Evolutionary conservation across 257 asterid genomes (phyloP).

Genomic region (Anisodus acutangulus): DNA sequence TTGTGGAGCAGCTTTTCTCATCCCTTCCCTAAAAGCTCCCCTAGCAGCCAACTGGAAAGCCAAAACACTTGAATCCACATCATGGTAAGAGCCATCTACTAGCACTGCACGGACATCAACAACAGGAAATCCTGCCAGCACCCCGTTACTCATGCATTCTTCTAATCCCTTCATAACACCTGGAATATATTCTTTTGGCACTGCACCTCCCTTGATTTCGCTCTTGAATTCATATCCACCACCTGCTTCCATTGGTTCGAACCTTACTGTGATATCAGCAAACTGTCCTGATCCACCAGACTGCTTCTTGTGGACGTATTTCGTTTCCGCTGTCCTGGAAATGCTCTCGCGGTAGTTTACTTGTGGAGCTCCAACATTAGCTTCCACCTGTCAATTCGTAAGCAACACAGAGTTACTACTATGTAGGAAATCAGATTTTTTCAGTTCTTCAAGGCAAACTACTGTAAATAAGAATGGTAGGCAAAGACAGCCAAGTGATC

Average conservation of each 20-base stretch:
- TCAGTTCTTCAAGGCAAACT: not conserved
- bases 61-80: slow-evolving; percentile 94
- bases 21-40: slow-evolving; percentile 95
- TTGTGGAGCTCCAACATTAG: slow-evolving; percentile 99
- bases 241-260: slow-evolving; percentile 90
- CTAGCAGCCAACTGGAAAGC: slow-evolving; percentile 97
- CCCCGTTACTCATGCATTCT: slow-evolving; percentile 94
- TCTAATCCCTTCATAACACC: slow-evolving; percentile 98
- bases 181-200: slow-evolving; percentile 92
- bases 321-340: slow-evolving; percentile 74
- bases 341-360: slow-evolving; percentile 97
- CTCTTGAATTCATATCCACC: slow-evolving; percentile 94
- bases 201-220: slow-evolving; percentile 96
- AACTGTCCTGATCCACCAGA: slow-evolving; percentile 98
- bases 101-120: slow-evolving; percentile 94
- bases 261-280: slow-evolving; percentile 86
- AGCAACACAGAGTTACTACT: not conserved
- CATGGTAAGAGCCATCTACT: slow-evolving; percentile 96
- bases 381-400: slow-evolving; percentile 74
- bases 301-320: slow-evolving; percentile 92
- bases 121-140: slow-evolving; percentile 91
- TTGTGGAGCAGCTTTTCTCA: slow-evolving; percentile 90
- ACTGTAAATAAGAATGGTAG: not conserved
- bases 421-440: not conserved
- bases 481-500: not conserved